Evolutionary conservation across 2,329 filamentous ascomycete genomes (phyloP).

Genomic region (Teratosphaeria gauchensis): DNA sequence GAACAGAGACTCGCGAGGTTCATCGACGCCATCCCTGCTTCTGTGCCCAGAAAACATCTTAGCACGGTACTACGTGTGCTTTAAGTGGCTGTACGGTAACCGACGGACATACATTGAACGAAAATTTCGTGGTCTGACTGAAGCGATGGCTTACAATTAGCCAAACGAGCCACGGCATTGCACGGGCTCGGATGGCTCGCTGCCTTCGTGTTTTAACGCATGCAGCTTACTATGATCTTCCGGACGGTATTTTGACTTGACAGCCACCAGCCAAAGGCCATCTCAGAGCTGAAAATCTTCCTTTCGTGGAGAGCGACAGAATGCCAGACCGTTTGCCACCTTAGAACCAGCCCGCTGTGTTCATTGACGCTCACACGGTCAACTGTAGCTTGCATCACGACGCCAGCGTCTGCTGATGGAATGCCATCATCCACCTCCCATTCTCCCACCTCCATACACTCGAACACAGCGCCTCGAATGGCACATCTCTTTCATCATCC

Average conservation of each 20-base stretch:
- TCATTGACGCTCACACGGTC: neutral
- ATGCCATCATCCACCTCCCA: constrained; percentile 18
- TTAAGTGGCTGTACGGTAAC: neutral
- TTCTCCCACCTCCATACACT: constrained; percentile 20
- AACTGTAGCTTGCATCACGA: neutral
- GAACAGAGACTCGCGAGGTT: neutral
- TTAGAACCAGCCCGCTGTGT: neutral
- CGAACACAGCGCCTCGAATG: constrained; percentile 22
- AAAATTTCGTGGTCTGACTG: too few species aligned
- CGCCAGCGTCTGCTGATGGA: constrained; percentile 22
- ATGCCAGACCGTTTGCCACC: too few species aligned
- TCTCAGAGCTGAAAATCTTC: too few species aligned
- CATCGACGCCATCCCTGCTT: neutral
- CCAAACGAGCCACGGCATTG: too few species aligned
- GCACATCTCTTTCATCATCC: constrained; percentile 12
- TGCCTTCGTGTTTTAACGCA: too few species aligned
- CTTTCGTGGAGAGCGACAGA: too few species aligned
- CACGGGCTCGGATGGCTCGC: too few species aligned
- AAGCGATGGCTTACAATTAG: too few species aligned
- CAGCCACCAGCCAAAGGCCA: too few species aligned
- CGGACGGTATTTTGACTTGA: too few species aligned
- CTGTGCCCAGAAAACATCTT: neutral
- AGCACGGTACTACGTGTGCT: neutral
- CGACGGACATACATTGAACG: neutral
- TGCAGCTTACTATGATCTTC: too few species aligned